Base-by-base conservation (phyloP, 2,329 filamentous ascomycete genomes). In the Sporothrix brunneoviolacea region DNA sequence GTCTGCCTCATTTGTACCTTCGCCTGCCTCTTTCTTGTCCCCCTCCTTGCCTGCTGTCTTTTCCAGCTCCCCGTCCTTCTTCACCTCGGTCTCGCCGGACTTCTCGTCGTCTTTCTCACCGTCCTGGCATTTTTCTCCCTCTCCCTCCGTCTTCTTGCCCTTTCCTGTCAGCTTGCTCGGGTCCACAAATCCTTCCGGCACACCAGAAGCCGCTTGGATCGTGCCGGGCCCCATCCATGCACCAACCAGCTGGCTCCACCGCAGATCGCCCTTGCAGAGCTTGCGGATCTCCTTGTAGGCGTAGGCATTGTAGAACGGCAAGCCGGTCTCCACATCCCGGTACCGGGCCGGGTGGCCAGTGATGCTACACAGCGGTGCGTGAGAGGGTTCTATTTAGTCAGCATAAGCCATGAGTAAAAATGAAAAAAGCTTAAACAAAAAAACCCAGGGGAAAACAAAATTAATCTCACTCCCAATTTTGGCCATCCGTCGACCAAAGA, bases 271-370 rank as follows among this genome's bases (percentile, higher is more conserved):
- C 2, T 74, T 77, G 47, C 80, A 70, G 13, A 95, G 75, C 50
- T 84, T 80, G 60, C 88, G 84, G 40, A 97, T 85, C 65, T 94
- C 83, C 59, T 82, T 82, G 68, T 90, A 96, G 0, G 90, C 91
- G 55, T 84, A 79, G 38, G 81, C 73, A 63, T 91, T 91, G 56
- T 81, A 78, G 67, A 91, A 98, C 1, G 84, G 81, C 15, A 97
- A 75, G 0, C 88, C 87, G 0, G 91, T 97, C 58, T 80, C 78
- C 0, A 90, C 88, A 65, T 98, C 93, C 21, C 83, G 80, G 66
- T 94, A 97, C 49, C 82, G 82, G 12, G 91, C 93, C 4, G 84
- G 80, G 48, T 84, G 79, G 60, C 84, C 86, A 1, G 89, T 96
- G 62, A 97, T 91, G 43, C 83, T 84, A 65, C 93, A 98, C 28